Evolutionary conservation across 139 green algal species (phyloP), one percentile per base, ranked within the genome.

Genomic region (Chlamydomonas incerta): DNA sequence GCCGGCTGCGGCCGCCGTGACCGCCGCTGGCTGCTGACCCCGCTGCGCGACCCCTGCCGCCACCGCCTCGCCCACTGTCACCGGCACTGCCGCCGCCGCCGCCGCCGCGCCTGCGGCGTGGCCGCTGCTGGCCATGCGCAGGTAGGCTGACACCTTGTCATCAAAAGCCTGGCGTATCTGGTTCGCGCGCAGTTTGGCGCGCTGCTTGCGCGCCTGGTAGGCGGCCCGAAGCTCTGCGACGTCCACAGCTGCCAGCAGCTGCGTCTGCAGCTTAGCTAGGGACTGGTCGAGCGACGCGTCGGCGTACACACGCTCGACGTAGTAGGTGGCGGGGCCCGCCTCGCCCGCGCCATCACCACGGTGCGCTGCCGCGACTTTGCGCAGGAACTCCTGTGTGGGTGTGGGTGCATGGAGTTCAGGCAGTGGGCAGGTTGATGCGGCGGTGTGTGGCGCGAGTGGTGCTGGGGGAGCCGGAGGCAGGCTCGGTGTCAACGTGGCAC

Each of bases 181-280:
- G 55, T 10, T 24, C 9, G 55, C 55, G 55, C 83, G 84, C 47
- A 46, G 58, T 66, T 88, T 87, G 23, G 83, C 67, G 10, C 80
- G 83, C 34, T 88, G 60, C 41, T 88, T 88, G 0, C 76, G 55
- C 10, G 65, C n/a, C 18, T 83, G 75, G 65, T 87, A 91, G n/a
- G 57, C 35, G 52, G 76, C 68, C 6, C 76, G 69, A 0, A 88
- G 35, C 65, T 87, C 87, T 0, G 60, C 68, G 17, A 83, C 24
- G 26, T 74, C 34, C 3, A 87, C 21, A 24, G 73, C 58, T 21
- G 73, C 37, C 6, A 50, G 20, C 10, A 66, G 4, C 28, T 65
- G 63, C 8, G 55, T 10, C 46, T 26, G 13, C 0, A 75, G 31
- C 47, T 68, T 68, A 11, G 21, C 50, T 4, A 85, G 73, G 0